Conservation (phyloP, 2,329 filamentous ascomycete genomes). For the Trichophyton equinum region DNA sequence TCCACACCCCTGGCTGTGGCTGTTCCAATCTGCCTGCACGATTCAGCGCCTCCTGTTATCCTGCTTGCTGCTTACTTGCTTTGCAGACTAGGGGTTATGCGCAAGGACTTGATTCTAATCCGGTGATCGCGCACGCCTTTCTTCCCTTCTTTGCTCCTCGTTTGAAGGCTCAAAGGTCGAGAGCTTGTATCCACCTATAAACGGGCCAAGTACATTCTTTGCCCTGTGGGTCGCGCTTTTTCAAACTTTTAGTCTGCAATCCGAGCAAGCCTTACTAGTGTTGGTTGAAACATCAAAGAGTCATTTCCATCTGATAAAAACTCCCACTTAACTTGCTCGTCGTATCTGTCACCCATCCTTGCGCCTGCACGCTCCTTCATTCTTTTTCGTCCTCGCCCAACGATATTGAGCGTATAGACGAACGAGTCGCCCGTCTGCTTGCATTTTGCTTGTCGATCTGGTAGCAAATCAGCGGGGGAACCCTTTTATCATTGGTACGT, state of each 20-base stretch:
- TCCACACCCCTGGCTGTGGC: background rate
- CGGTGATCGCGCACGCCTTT: constrained; percentile 3
- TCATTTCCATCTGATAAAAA: constrained; percentile 2
- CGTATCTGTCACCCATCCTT: background rate
- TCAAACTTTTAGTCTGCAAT: background rate
- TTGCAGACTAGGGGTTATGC: background rate
- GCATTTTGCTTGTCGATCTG: background rate
- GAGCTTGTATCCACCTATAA: constrained; percentile 4
- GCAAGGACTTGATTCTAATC: background rate
- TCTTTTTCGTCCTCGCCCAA: background rate
- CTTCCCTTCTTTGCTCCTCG: background rate
- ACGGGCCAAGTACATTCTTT: background rate
- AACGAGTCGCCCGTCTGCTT: background rate
- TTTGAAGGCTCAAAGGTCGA: background rate
- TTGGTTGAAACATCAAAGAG: constrained; percentile 3
- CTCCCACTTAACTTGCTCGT: background rate
- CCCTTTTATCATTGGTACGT: background rate
- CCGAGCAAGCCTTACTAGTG: background rate
- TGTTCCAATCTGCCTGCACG: background rate
- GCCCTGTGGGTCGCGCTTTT: constrained; percentile 2
- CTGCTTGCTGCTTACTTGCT: background rate
- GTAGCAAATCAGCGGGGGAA: background rate
- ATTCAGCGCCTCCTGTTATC: background rate
- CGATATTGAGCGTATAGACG: background rate
- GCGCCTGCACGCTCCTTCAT: background rate